Percentiles rank a stretch among this genome's conserved stretches.
These are phyloP conservation scores for Moesziomyces sp. DNA, from an alignment of 1,284 basidiomycete species.

Conservation along the genomic window DNA sequence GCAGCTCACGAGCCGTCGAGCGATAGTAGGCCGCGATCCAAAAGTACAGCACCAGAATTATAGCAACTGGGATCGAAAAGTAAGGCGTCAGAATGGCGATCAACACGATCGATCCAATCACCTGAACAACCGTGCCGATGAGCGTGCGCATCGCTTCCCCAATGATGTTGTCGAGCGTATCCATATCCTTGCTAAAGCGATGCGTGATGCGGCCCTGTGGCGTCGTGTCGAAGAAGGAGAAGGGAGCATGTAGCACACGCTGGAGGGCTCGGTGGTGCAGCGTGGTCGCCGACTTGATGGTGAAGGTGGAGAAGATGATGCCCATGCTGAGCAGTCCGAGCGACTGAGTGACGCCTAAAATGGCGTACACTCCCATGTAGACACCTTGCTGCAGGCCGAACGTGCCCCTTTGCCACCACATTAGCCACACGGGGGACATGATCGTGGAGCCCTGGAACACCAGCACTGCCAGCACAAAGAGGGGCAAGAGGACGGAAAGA, in stretches of 20 bases:
- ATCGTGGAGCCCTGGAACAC: conserved; percentile 41
- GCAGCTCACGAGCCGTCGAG: conserved; percentile 32
- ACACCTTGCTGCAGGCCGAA: conserved; percentile 23
- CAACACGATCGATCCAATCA: conserved; percentile 80
- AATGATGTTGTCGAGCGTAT: conserved; percentile 63
- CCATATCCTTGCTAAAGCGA: conserved; percentile 62
- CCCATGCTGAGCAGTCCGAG: conserved; percentile 48
- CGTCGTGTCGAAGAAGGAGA: conserved; percentile 55
- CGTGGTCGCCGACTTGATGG: conserved; percentile 21
- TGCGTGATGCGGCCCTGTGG: conserved; percentile 51
- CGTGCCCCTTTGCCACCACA: conserved; percentile 33
- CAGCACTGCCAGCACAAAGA: conserved; percentile 29
- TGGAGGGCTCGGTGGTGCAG: conserved; percentile 33
- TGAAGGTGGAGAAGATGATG: conserved; percentile 35
- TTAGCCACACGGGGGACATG: conserved; percentile 39
- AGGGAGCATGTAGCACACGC: conserved; percentile 39
- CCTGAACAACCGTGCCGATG: conserved; percentile 74
- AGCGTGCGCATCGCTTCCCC: conserved; percentile 82
- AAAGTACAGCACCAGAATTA: conserved; percentile 73
- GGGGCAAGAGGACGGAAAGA: conserved; percentile 19
- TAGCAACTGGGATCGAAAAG: conserved; percentile 77
- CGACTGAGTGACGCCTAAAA: conserved; percentile 30
- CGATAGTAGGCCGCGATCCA: conserved; percentile 42
- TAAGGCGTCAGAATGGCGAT: conserved; percentile 82
- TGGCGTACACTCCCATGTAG: conserved; percentile 50